phyloP scores from a whole-genome alignment of 345 rosid species.

The Ceriops decandra region DNA sequence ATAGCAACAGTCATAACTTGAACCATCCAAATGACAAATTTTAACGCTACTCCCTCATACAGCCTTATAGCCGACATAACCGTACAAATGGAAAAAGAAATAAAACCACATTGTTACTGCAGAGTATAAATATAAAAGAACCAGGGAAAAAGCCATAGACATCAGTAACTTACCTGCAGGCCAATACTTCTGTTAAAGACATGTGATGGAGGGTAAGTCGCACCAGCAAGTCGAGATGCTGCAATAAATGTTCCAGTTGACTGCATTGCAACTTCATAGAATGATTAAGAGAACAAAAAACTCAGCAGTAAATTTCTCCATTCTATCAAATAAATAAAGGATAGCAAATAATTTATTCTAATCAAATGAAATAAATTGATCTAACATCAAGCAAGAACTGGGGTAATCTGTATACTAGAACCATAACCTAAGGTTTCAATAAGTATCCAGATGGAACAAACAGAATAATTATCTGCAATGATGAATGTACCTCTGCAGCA shows the following conservation, averaged over 20 bases:
- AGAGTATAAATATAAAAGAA: not conserved
- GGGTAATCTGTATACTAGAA: not conserved
- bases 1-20: not conserved
- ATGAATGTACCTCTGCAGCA: constrained; percentile 68
- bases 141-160: not conserved
- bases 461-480: constrained; percentile 1
- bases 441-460: constrained; percentile 1
- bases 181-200: constrained; percentile 86
- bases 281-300: not conserved
- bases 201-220: constrained; percentile 94
- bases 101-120: too few species aligned
- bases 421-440: constrained; percentile 1
- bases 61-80: not conserved
- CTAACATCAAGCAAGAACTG: not conserved
- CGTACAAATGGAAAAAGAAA: too few species aligned
- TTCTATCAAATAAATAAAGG: not conserved
- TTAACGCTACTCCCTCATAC: not conserved
- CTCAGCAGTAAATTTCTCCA: constrained; percentile 7
- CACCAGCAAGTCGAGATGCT: constrained; percentile 87
- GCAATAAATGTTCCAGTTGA: constrained; percentile 79
- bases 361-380: too few species aligned
- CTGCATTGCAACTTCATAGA: constrained; percentile 36
- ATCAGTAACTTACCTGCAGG: constrained; percentile 53
- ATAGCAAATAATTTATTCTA: not conserved
- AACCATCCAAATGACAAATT: not conserved